A percentile compares a stretch with the other conserved stretches of the same genome.
Evolutionary conservation across 2,329 filamentous ascomycete species (phyloP).

Genomic region (Stagonosporopsis cucurbitacearum): DNA sequence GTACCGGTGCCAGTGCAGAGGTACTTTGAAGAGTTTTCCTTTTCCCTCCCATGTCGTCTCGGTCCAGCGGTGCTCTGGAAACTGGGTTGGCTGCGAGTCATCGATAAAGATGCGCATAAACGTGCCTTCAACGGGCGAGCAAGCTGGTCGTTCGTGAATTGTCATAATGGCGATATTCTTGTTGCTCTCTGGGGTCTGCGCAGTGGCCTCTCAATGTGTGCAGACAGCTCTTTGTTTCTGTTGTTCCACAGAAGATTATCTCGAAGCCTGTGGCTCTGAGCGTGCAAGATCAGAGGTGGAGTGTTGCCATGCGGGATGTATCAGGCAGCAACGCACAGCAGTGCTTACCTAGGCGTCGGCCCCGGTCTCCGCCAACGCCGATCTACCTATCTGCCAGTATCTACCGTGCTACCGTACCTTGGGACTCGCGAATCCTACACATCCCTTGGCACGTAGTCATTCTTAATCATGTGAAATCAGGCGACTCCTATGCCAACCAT

Average conservation of each 20-base stretch:
- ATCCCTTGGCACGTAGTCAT: no score
- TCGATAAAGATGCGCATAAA: background rate
- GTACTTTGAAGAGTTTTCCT: background rate
- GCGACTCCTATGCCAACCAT: no score
- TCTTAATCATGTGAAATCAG: no score
- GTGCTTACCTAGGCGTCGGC: no score
- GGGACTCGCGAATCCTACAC: no score
- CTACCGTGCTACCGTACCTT: background rate
- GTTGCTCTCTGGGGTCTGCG: no score
- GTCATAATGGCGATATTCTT: background rate
- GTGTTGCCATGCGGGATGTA: background rate
- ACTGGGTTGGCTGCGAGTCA: background rate
- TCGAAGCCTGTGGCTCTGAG: no score
- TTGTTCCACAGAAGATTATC: no score
- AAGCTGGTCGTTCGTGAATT: background rate
- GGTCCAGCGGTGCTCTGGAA: background rate
- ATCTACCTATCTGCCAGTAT: no score
- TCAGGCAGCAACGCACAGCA: background rate
- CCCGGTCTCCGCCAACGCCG: no score
- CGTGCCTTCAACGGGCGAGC: background rate
- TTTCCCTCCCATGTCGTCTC: background rate
- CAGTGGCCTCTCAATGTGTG: no score
- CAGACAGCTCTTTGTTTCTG: no score
- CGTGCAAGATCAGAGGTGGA: background rate
- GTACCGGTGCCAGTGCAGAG: background rate